Evolutionary conservation across 441 rosid species (phyloP), one percentile per base, ranked within the genome.

Genomic region (Populus trichocarpa): DNA sequence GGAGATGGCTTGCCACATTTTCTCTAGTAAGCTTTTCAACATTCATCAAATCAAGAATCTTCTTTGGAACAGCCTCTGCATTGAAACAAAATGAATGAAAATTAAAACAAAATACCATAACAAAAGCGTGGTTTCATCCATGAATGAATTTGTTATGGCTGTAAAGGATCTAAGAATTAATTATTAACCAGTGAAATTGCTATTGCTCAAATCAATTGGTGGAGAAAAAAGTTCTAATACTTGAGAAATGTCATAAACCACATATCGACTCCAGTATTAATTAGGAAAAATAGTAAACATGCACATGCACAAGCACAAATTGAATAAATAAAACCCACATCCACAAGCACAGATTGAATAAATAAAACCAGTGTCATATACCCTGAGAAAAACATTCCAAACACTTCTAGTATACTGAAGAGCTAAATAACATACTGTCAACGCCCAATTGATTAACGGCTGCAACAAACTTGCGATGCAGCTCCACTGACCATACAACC

Each of bases 1-100:
- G 98, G 70, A 96, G 90, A 89, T 92, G 98, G 80, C 99, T 95
- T 50, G 99, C 99, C 76, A 97, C 99, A 79, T 97, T 94, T 88
- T 96, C 98, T 83, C 99, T 90, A 1, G 98, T 90, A 76, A 94
- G 91, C 81, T 91, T 89, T 73, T 93, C 99, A 53, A 90, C 93
- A 76, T 93, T 92, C 99, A 96, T 96, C 80, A 90, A 81, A 76
- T 96, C 99, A 40, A 94, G 95, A 83, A 96, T 94, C 82, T 93
- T 96, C 84, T 96, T 96, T 0, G 99, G 98, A 66, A 96, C 98
- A 77, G 98, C 98, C 83, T 94, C 99, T 96, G 93, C 87, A 83
- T 72, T 18, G 20, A 46, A 63, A 75, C 46, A 36, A 72, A 74
- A 30, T 74, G 68, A 69, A 63, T 14, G 18, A n/a, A 3, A 40